Conservation (phyloP, 2,329 filamentous ascomycete genomes). For the Pseudocercospora musae region DNA sequence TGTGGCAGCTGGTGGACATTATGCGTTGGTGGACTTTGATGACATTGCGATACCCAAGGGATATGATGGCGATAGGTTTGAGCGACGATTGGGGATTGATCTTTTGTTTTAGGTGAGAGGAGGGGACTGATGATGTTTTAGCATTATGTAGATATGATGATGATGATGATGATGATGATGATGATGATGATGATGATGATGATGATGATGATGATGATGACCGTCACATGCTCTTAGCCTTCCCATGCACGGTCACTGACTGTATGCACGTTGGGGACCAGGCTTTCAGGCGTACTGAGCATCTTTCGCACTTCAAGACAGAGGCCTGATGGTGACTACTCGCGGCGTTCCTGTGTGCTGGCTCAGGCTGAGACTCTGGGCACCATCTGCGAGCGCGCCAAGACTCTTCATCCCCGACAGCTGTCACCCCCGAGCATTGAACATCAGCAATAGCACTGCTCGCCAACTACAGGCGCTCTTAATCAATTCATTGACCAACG, state of each 20-base stretch:
- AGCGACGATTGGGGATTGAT: neutral
- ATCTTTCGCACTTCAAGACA: neutral
- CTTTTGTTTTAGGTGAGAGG: neutral
- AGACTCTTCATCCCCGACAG: neutral
- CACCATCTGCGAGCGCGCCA: neutral
- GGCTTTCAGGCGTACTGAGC: constrained; percentile 14
- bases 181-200: too few relatives aligned
- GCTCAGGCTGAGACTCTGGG: too few relatives aligned
- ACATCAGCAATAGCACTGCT: neutral
- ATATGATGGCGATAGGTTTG: constrained; percentile 1
- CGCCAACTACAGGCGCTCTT: constrained; percentile 21
- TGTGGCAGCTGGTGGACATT: constrained; percentile 46
- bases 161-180: neutral
- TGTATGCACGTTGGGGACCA: constrained; percentile 10
- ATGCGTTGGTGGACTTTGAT: constrained; percentile 23
- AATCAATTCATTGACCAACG: neutral
- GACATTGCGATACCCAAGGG: constrained; percentile 20
- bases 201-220: constrained; percentile 14
- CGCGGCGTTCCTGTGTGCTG: too few relatives aligned
- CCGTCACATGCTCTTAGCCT: constrained; percentile 24
- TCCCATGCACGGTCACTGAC: constrained; percentile 11
- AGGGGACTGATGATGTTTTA: neutral
- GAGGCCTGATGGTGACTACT: too few relatives aligned
- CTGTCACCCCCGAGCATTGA: neutral
- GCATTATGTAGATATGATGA: neutral